Evolutionary conservation across 306 rosid genomes (phyloP).

Genomic region (Lotus japonicus): DNA sequence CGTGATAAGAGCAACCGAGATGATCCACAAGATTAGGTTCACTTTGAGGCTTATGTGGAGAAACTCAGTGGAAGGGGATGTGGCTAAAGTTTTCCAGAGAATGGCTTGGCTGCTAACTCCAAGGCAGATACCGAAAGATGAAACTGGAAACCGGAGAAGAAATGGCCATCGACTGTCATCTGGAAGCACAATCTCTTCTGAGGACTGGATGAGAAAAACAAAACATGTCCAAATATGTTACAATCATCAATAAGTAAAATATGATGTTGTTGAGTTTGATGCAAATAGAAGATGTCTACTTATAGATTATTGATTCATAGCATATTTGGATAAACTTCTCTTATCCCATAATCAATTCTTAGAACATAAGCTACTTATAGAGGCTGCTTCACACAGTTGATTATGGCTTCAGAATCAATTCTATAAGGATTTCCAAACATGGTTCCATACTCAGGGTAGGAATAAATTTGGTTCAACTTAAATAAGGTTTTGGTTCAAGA

Average conservation of each 20-base stretch:
- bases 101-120: conserved; percentile 93
- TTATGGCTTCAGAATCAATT: too few relatives aligned
- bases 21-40: conserved; percentile 61
- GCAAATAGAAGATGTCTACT: not conserved
- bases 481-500: not conserved
- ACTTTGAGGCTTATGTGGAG: conserved; percentile 56
- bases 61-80: conserved; percentile 50
- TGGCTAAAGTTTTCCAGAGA: conserved; percentile 74
- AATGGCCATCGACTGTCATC: conserved; percentile 77
- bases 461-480: too few relatives aligned
- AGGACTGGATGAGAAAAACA: conserved; percentile 36
- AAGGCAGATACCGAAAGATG: conserved; percentile 79
- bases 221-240: not conserved
- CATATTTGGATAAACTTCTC: too few relatives aligned
- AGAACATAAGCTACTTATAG: too few relatives aligned
- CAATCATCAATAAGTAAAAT: not conserved
- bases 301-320: not conserved
- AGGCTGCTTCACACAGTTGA: too few relatives aligned
- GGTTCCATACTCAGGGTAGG: too few relatives aligned
- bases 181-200: conserved; percentile 81
- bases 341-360: too few relatives aligned
- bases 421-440: too few relatives aligned
- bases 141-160: conserved; percentile 67
- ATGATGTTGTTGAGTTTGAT: not conserved
- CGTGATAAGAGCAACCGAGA: conserved; percentile 40